Percentiles rank a stretch among this genome's conserved stretches.
phyloP scores from a whole-genome alignment of 2,329 filamentous ascomycete species.

The Fusarium humuli region DNA sequence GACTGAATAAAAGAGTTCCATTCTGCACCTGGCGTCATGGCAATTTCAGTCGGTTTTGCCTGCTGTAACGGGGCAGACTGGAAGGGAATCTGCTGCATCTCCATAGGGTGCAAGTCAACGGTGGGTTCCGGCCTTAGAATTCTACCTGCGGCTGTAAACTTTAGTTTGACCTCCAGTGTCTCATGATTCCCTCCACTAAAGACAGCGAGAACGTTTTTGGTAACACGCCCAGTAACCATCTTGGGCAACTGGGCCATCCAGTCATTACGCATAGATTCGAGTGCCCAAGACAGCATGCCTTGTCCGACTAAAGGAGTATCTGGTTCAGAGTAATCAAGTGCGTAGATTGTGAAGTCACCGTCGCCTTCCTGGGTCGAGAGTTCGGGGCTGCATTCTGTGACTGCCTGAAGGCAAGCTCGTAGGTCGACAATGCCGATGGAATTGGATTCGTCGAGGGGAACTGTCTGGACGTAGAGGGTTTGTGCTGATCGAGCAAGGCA shows the following conservation, averaged over 20 bases:
- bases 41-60: constrained; percentile 48
- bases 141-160: constrained; percentile 81
- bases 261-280: constrained; percentile 60
- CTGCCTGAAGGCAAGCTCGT: constrained; percentile 85
- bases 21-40: constrained; percentile 72
- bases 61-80: constrained; percentile 7
- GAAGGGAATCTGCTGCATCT: constrained; percentile 1
- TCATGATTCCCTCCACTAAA: constrained; percentile 87
- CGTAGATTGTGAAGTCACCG: constrained; percentile 95
- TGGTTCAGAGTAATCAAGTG: constrained; percentile 94
- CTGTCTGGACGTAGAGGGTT: constrained; percentile 81
- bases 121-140: constrained; percentile 52
- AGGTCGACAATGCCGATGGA: constrained; percentile 91
- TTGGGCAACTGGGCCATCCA: constrained; percentile 69
- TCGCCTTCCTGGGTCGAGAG: constrained; percentile 76
- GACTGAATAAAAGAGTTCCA: constrained; percentile 83
- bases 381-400: constrained; percentile 84
- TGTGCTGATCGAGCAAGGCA: constrained; percentile 89
- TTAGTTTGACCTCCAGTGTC: constrained; percentile 92
- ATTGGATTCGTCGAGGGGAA: constrained; percentile 81
- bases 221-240: constrained; percentile 89
- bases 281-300: constrained; percentile 89
- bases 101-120: constrained; percentile 41
- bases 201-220: constrained; percentile 84
- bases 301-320: constrained; percentile 94